Evolutionary conservation across 108 stramenopile genomes (phyloP).

Genomic region (Pseudonitzschia delicatissima): DNA sequence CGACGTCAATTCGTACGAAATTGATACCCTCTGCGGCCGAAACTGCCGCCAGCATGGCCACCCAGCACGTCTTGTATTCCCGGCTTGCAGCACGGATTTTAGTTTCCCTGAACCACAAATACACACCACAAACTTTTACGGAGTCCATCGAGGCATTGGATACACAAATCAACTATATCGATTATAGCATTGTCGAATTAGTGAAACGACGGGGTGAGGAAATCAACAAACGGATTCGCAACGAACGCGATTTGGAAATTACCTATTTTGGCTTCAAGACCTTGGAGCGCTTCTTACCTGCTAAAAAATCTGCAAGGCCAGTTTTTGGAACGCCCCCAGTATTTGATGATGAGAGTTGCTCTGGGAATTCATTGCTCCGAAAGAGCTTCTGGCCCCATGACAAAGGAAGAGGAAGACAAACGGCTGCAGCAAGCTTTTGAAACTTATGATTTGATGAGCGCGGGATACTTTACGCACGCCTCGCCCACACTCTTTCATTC

Average conservation of each 20-base stretch:
- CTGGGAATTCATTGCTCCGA: slow-evolving; percentile 89
- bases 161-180: slow-evolving; percentile 68
- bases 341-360: slow-evolving; percentile 97
- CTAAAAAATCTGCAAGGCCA: slow-evolving; percentile 49
- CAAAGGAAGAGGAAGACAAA: slow-evolving; percentile 44
- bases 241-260: slow-evolving; percentile 81
- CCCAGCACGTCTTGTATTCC: slow-evolving; percentile 93
- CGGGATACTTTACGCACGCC: slow-evolving; percentile 94
- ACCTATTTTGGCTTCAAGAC: slow-evolving; percentile 99
- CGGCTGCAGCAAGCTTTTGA: slow-evolving; percentile 86
- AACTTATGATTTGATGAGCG: slow-evolving; percentile 94
- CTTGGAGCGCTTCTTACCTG: slow-evolving; percentile 85
- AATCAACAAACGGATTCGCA: slow-evolving; percentile 68
- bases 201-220: slow-evolving; percentile 48
- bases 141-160: slow-evolving; percentile 62
- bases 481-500: slow-evolving; percentile 97
- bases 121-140: slow-evolving; percentile 80
- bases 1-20: slow-evolving; percentile 85
- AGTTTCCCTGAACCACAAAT: slow-evolving; percentile 83
- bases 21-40: slow-evolving; percentile 95
- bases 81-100: slow-evolving; percentile 90
- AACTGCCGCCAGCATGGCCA: slow-evolving; percentile 91
- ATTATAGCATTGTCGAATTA: slow-evolving; percentile 69
- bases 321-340: slow-evolving; percentile 90
- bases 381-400: neutral